Conservation (phyloP, 257 asterid genomes). For the Ilex aquifolium region DNA sequence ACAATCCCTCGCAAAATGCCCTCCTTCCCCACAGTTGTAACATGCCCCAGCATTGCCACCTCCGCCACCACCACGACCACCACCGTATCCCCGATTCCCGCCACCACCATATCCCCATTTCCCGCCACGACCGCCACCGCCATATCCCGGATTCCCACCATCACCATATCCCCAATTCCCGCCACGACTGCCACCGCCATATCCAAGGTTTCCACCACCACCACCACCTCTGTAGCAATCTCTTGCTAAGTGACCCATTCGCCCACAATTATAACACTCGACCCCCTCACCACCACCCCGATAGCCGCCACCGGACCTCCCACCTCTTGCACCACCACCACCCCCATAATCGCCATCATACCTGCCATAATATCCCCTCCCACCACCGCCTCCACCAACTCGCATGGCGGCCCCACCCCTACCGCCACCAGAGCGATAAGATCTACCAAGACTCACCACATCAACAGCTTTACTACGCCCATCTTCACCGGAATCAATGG, state of each 20-base stretch:
- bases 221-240: constrained; percentile 28
- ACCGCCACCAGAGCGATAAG: constrained; percentile 13
- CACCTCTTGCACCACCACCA: constrained; percentile 14
- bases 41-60: constrained; percentile 34
- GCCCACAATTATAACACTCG: constrained; percentile 49
- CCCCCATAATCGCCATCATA: neutral
- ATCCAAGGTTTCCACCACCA: neutral
- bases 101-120: no score
- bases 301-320: neutral
- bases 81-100: no score
- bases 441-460: constrained; percentile 29
- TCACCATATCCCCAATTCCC: no score
- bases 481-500: constrained; percentile 32
- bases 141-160: no score
- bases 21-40: constrained; percentile 45
- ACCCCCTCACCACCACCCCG: constrained; percentile 22
- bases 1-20: constrained; percentile 52
- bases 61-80: constrained; percentile 13
- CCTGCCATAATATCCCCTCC: constrained; percentile 6
- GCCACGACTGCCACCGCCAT: no score
- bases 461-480: constrained; percentile 41
- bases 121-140: no score
- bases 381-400: constrained; percentile 5
- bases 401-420: constrained; percentile 21
- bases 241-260: constrained; percentile 47